Percentiles rank a stretch among this genome's conserved stretches.
These are phyloP conservation scores for Galium porrigens DNA, from an alignment of 305 asterid species.

Conservation along the genomic window DNA sequence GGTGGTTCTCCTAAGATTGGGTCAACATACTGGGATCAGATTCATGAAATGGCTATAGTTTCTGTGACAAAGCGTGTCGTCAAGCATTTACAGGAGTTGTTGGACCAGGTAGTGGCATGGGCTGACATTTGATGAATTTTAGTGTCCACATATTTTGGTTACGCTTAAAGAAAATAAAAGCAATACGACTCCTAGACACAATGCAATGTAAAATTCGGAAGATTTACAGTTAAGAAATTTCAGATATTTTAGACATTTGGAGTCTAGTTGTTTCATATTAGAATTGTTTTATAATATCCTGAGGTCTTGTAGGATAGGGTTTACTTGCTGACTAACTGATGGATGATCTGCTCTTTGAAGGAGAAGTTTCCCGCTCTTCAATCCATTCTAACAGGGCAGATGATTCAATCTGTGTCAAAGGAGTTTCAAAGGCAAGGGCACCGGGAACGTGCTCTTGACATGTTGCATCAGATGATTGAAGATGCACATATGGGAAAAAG, in stretches of 20 bases:
- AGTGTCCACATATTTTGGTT: neutral
- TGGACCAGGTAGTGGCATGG: constrained; percentile 56
- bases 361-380: constrained; percentile 68
- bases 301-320: constrained; percentile 8
- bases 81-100: constrained; percentile 53
- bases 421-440: constrained; percentile 72
- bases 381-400: constrained; percentile 70
- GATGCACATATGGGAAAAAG: constrained; percentile 97
- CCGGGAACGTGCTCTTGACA: constrained; percentile 86
- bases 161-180: neutral
- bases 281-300: constrained; percentile 1
- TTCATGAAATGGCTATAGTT: constrained; percentile 67
- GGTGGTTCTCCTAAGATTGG: constrained; percentile 80
- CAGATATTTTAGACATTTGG: neutral
- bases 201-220: neutral
- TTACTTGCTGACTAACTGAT: constrained; percentile 14
- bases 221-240: neutral
- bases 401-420: constrained; percentile 38
- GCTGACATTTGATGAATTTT: constrained; percentile 8
- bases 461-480: constrained; percentile 97
- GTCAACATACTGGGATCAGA: constrained; percentile 90
- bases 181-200: neutral
- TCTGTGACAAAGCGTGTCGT: constrained; percentile 72
- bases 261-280: neutral
- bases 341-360: constrained; percentile 33